phyloP scores from a whole-genome alignment of 2,329 filamentous ascomycete species.

The Fusarium fracticaudum region DNA sequence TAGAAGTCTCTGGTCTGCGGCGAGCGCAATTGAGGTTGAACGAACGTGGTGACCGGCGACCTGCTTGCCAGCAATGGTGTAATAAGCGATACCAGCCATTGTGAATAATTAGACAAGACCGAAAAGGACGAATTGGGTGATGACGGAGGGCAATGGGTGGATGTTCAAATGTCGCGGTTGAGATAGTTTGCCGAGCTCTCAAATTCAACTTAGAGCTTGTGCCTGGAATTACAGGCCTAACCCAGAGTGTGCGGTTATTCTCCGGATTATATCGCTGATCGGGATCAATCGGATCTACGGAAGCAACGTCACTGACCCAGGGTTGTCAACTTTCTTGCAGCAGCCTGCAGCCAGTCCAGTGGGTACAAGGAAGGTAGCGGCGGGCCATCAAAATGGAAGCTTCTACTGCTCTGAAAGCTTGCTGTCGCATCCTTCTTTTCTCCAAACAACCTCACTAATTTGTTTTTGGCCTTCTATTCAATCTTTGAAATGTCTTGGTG shows the following conservation, averaged over 20 bases:
- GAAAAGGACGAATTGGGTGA: slow-evolving; percentile 43
- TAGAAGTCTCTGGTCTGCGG: background rate
- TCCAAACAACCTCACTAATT: slow-evolving; percentile 1
- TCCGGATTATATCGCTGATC: slow-evolving; percentile 36
- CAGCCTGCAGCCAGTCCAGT: background rate
- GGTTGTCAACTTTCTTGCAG: background rate
- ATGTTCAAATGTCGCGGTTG: slow-evolving; percentile 40
- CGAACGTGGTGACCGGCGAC: slow-evolving; percentile 70
- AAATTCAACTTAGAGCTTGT: slow-evolving; percentile 38
- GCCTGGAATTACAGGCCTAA: slow-evolving; percentile 49
- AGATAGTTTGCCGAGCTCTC: slow-evolving; percentile 44
- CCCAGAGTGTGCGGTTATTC: slow-evolving; percentile 42
- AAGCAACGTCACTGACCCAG: slow-evolving; percentile 35
- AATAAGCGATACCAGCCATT: slow-evolving; percentile 55
- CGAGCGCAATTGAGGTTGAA: slow-evolving; percentile 38
- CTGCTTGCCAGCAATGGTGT: slow-evolving; percentile 67
- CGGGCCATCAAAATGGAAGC: slow-evolving; percentile 34
- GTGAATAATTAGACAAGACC: slow-evolving; percentile 36
- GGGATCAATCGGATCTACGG: slow-evolving; percentile 39
- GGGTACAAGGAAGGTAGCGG: slow-evolving; percentile 17
- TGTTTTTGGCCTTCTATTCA: background rate
- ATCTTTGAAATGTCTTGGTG: slow-evolving; percentile 53
- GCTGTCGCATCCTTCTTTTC: background rate
- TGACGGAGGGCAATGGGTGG: slow-evolving; percentile 44
- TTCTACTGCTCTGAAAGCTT: slow-evolving; percentile 4